Percentiles rank a stretch among this genome's conserved stretches.
Evolutionary conservation across 2,329 filamentous ascomycete species (phyloP).

Genomic region (Magnaporthiopsis poae): DNA sequence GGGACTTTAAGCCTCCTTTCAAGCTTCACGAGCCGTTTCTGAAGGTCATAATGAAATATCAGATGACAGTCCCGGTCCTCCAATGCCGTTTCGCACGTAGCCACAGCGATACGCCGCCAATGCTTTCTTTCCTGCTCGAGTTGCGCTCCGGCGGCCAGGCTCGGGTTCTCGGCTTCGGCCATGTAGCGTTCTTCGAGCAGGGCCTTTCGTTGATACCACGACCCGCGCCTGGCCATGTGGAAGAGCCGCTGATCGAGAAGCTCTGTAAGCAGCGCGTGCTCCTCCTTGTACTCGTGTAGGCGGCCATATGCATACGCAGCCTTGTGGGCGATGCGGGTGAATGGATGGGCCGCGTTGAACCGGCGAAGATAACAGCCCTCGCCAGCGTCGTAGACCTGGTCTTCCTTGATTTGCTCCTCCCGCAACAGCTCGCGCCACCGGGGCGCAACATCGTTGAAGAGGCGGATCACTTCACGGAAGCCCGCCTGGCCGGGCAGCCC

Average conservation of each 20-base stretch:
- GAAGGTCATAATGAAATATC: slow-evolving; percentile 87
- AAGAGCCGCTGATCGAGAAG: slow-evolving; percentile 75
- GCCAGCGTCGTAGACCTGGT: slow-evolving; percentile 64
- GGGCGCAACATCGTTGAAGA: slow-evolving; percentile 65
- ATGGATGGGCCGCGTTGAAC: slow-evolving; percentile 85
- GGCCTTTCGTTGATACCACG: slow-evolving; percentile 93
- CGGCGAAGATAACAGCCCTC: slow-evolving; percentile 83
- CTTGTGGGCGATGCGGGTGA: slow-evolving; percentile 88
- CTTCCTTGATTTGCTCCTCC: slow-evolving; percentile 71
- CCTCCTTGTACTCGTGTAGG: slow-evolving; percentile 68
- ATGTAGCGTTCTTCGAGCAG: slow-evolving; percentile 94
- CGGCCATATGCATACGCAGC: slow-evolving; percentile 68
- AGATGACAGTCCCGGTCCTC: slow-evolving; percentile 83
- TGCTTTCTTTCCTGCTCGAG: slow-evolving; percentile 58
- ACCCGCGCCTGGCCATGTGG: slow-evolving; percentile 71
- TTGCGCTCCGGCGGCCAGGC: slow-evolving; percentile 22
- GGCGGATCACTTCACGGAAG: slow-evolving; percentile 56
- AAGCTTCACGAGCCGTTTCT: slow-evolving; percentile 85
- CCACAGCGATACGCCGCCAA: slow-evolving; percentile 67
- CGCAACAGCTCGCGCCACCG: slow-evolving; percentile 67
- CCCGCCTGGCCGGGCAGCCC: slow-evolving; percentile 57
- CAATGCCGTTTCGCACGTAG: slow-evolving; percentile 76
- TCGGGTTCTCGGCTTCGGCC: slow-evolving; percentile 47
- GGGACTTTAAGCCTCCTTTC: slow-evolving; percentile 76
- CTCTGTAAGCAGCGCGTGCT: slow-evolving; percentile 64